A percentile compares a stretch with the other conserved stretches of the same genome.
These are phyloP conservation scores for Voacanga thouarsii DNA, from an alignment of 257 asterid genomes.

Conservation along the genomic window DNA sequence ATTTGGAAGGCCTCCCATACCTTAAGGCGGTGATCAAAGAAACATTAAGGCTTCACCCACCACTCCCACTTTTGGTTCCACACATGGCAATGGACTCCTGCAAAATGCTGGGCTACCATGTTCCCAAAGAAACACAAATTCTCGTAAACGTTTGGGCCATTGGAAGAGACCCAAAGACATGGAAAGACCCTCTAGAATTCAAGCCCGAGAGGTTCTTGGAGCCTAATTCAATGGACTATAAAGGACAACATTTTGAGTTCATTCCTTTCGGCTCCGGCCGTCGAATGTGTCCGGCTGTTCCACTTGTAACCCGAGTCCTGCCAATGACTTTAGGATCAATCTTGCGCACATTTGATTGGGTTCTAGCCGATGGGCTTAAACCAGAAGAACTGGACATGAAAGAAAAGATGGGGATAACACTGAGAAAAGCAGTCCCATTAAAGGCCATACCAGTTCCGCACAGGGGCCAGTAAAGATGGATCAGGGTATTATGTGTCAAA, in stretches of 20 bases:
- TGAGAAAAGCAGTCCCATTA: conserved; percentile 51
- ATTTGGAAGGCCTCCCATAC: conserved; percentile 50
- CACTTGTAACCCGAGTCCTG: conserved; percentile 48
- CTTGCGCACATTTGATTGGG: conserved; percentile 63
- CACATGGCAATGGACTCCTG: conserved; percentile 48
- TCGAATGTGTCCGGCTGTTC: conserved; percentile 71
- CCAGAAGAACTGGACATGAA: conserved; percentile 48
- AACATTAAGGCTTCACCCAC: conserved; percentile 66
- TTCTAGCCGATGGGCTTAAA: conserved; percentile 35
- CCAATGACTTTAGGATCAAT: conserved; percentile 62
- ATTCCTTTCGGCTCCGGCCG: conserved; percentile 79
- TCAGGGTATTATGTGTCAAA: not conserved
- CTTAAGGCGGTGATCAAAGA: conserved; percentile 53
- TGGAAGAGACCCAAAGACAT: conserved; percentile 49
- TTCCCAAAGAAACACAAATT: conserved; percentile 53
- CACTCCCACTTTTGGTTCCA: conserved; percentile 65
- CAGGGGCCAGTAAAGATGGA: not conserved
- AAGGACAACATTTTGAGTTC: conserved; percentile 62
- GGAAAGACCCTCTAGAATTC: conserved; percentile 57
- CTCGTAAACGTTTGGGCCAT: conserved; percentile 63
- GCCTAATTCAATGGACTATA: conserved; percentile 39
- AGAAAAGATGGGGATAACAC: conserved; percentile 63
- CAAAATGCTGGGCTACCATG: conserved; percentile 41
- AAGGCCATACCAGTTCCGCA: conserved; percentile 44
- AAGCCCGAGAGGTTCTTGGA: conserved; percentile 61